Conservation (phyloP, 495 filamentous ascomycete genomes). For the Aspergillus sclerotiicarbonarius region DNA sequence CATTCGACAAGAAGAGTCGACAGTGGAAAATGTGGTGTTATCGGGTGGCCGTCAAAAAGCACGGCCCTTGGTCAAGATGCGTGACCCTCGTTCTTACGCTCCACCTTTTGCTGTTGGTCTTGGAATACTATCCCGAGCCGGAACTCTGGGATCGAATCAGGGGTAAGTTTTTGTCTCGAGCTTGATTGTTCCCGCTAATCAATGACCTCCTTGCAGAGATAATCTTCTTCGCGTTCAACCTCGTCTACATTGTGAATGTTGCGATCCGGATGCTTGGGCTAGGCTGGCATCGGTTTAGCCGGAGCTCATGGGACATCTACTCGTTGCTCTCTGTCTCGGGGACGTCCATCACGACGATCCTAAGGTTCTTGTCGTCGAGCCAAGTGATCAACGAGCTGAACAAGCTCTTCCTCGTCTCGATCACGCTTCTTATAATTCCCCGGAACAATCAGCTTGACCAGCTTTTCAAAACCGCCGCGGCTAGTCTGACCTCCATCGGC, state of each 20-base stretch:
- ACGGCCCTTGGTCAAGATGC: conserved; percentile 83
- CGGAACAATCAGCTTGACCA: conserved; percentile 97
- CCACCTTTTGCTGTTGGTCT: conserved; percentile 77
- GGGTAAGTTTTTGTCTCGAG: conserved; percentile 29
- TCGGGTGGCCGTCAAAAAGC: conserved; percentile 88
- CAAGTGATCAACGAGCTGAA: conserved; percentile 74
- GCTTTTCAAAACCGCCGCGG: conserved; percentile 98
- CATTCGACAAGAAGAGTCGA: conserved; percentile 67
- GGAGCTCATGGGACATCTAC: conserved; percentile 94
- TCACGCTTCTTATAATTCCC: conserved; percentile 89
- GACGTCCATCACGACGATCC: conserved; percentile 71
- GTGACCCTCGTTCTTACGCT: conserved; percentile 76
- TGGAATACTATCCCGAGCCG: conserved; percentile 81
- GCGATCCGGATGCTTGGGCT: conserved; percentile 81
- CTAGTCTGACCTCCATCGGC: conserved; percentile 82
- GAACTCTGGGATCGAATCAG: conserved; percentile 62
- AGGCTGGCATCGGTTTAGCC: conserved; percentile 88
- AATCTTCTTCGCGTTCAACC: conserved; percentile 79
- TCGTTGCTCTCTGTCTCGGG: conserved; percentile 84
- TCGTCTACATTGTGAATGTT: conserved; percentile 84
- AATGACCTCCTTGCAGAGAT: conserved; percentile 41
- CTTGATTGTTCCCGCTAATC: conserved; percentile 6
- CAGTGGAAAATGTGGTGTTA: conserved; percentile 93
- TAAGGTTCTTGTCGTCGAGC: conserved; percentile 55
- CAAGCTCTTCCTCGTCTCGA: conserved; percentile 89